These are phyloP conservation scores for Stentor roeselii DNA, from an alignment of 73 alveolate species.

Conservation along the genomic window DNA sequence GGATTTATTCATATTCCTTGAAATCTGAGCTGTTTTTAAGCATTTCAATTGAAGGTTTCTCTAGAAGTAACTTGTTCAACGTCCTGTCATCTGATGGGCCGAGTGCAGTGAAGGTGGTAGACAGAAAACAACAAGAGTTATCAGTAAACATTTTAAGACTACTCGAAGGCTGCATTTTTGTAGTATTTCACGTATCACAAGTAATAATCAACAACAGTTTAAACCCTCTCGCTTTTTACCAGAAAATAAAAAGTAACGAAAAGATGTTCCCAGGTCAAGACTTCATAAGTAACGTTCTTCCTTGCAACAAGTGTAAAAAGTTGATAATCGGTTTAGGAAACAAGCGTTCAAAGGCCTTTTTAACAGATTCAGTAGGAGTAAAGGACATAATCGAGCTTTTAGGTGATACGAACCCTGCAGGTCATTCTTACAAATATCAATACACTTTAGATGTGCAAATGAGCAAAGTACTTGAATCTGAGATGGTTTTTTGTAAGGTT, in stretches of 20 bases:
- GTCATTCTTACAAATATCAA: background rate
- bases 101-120: background rate
- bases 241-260: background rate
- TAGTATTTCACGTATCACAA: background rate
- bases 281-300: background rate
- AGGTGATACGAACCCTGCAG: background rate
- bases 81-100: background rate
- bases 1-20: background rate
- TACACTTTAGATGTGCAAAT: conserved; percentile 4
- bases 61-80: background rate
- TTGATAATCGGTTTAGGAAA: background rate
- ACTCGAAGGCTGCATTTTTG: background rate
- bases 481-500: conserved; percentile 36
- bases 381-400: background rate
- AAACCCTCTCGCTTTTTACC: background rate
- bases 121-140: background rate
- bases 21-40: background rate
- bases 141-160: background rate
- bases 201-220: conserved; percentile 8
- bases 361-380: background rate
- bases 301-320: background rate
- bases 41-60: background rate
- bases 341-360: background rate
- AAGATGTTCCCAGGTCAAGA: conserved; percentile 14
- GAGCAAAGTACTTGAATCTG: conserved; percentile 10